Conservation (phyloP, 768 basidiomycete species). For the Pisolithus sp. region DNA sequence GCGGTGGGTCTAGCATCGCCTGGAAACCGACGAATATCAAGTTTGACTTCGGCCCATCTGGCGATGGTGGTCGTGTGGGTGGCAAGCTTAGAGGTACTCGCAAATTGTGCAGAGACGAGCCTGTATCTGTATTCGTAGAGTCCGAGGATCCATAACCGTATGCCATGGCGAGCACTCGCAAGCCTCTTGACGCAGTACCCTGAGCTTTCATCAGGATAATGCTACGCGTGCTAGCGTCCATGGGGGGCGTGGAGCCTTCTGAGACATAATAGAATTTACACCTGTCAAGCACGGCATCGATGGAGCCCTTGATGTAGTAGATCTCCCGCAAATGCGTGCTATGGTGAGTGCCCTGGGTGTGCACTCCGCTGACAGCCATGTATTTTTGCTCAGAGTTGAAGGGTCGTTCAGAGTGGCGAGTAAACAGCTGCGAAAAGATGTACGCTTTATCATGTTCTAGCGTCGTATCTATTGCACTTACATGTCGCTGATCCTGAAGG, state of each 20-base stretch:
- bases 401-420: constrained; percentile 69
- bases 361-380: constrained; percentile 83
- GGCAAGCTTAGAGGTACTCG: constrained; percentile 19
- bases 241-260: constrained; percentile 78
- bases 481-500: constrained; percentile 63
- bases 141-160: constrained; percentile 69
- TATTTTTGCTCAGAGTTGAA: constrained; percentile 94
- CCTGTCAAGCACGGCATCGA: constrained; percentile 78
- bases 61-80: constrained; percentile 22
- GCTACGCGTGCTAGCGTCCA: constrained; percentile 63
- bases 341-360: constrained; percentile 29
- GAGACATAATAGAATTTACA: constrained; percentile 89
- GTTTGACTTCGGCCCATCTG: constrained; percentile 38
- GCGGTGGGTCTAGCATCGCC: constrained; percentile 93
- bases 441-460: constrained; percentile 3
- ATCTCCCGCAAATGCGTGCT: constrained; percentile 51
- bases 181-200: constrained; percentile 63
- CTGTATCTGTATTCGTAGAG: constrained; percentile 17
- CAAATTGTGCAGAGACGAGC: constrained; percentile 8
- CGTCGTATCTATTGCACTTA: constrained; percentile 29
- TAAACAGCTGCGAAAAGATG: constrained; percentile 45
- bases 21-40: constrained; percentile 90
- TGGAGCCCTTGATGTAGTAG: constrained; percentile 89
- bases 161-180: constrained; percentile 89
- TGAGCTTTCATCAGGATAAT: constrained; percentile 70